Conservation (phyloP, 257 asterid species). For the Knoxia roxburghii region DNA sequence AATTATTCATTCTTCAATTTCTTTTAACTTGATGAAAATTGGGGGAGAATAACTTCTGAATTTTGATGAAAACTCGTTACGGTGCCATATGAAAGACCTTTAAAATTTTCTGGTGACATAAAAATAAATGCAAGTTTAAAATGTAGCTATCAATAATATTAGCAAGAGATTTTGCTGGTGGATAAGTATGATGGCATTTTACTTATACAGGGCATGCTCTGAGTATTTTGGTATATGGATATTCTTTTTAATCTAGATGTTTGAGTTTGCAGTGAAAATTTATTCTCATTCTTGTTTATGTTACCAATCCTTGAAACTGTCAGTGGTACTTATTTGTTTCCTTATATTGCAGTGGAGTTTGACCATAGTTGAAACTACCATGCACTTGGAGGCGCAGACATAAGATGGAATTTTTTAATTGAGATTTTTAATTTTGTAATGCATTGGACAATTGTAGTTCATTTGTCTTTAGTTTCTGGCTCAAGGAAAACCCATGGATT, state of each 20-base stretch:
- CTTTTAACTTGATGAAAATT: neutral
- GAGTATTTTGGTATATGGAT: neutral
- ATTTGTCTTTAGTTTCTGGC: neutral
- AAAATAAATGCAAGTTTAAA: neutral
- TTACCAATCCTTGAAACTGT: neutral
- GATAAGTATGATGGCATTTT: neutral
- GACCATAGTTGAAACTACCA: slow-evolving; percentile 96
- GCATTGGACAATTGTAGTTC: neutral
- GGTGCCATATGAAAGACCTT: neutral
- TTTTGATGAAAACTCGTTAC: neutral
- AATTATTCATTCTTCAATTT: no score
- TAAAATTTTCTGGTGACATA: neutral
- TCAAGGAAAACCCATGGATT: neutral
- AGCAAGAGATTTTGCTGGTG: no score
- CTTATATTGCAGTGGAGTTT: slow-evolving; percentile 68
- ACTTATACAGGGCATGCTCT: neutral
- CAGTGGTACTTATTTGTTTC: slow-evolving; percentile 1
- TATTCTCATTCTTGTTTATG: neutral
- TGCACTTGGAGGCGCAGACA: slow-evolving; percentile 86
- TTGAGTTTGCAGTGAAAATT: neutral
- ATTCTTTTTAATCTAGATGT: neutral
- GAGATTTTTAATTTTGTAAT: neutral
- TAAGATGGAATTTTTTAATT: slow-evolving; percentile 37
- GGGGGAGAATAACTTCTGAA: neutral
- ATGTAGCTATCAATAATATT: neutral